Percentiles rank a stretch among this genome's conserved stretches.
phyloP scores from a whole-genome alignment of 139 green algal genomes.

The Chlamydomonas sp. region DNA sequence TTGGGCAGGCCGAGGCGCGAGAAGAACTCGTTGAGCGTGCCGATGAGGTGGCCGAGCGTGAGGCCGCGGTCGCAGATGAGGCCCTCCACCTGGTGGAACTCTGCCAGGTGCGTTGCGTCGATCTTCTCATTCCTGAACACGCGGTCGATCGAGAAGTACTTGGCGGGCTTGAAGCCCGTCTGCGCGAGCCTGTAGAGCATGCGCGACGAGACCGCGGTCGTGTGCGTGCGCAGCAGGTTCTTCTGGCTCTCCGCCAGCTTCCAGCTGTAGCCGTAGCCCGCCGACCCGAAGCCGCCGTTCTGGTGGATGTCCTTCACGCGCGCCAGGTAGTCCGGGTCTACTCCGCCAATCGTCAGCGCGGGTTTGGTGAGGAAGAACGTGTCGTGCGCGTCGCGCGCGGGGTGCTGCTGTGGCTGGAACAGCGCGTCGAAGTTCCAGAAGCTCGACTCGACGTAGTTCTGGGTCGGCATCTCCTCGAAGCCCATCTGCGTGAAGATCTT shows the following conservation, averaged over 20 bases:
- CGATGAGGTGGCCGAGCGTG: conserved; percentile 91
- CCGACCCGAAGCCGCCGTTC: conserved; percentile 73
- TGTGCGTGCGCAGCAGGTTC: conserved; percentile 98
- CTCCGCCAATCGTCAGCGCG: conserved; percentile 48
- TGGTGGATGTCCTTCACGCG: conserved; percentile 81
- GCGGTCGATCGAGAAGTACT: conserved; percentile 79
- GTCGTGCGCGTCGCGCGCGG: conserved; percentile 95
- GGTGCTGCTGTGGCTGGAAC: conserved; percentile 98
- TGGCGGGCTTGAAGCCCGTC: conserved; percentile 36
- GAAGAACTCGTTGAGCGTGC: conserved; percentile 80
- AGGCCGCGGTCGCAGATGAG: conserved; percentile 80
- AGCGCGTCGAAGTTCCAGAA: conserved; percentile 99
- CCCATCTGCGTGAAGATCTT: conserved; percentile 93
- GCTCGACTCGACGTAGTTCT: conserved; percentile 82
- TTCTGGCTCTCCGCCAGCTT: conserved; percentile 87
- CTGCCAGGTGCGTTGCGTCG: conserved; percentile 94
- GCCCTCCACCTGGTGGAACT: conserved; percentile 96
- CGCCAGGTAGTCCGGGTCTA: conserved; percentile 82
- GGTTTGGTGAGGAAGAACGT: conserved; percentile 96
- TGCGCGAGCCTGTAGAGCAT: conserved; percentile 81
- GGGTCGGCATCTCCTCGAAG: conserved; percentile 91
- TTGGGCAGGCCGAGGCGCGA: conserved; percentile 84
- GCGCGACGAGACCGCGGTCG: conserved; percentile 90
- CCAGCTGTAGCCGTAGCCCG: conserved; percentile 90
- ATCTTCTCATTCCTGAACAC: conserved; percentile 99